Evolutionary conservation across 495 filamentous ascomycete species (phyloP).

Genomic region (Daldinia vernicosa): DNA sequence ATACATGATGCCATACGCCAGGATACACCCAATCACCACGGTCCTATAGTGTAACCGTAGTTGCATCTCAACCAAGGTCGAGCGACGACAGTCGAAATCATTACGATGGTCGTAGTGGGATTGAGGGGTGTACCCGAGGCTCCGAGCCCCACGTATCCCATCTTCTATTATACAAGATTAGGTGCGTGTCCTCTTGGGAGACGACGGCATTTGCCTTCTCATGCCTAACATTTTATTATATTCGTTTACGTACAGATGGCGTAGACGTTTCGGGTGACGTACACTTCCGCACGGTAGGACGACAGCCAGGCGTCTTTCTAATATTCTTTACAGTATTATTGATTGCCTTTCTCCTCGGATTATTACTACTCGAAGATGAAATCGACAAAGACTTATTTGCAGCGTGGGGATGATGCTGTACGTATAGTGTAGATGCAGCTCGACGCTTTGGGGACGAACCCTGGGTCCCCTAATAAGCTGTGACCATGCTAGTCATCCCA

Average conservation of each 20-base stretch:
- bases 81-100: slow-evolving; percentile 36
- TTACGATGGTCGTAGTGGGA: slow-evolving; percentile 33
- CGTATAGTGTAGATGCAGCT: slow-evolving; percentile 37
- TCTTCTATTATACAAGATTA: slow-evolving; percentile 12
- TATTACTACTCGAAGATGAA: neutral
- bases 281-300: slow-evolving; percentile 20
- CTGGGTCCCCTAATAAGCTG: slow-evolving; percentile 33
- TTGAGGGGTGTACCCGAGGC: slow-evolving; percentile 33
- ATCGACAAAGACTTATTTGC: slow-evolving; percentile 19
- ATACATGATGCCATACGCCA: slow-evolving; percentile 42
- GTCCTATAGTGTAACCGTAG: slow-evolving; percentile 30
- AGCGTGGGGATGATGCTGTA: slow-evolving; percentile 41
- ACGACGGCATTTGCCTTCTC: neutral
- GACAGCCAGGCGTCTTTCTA: slow-evolving; percentile 4
- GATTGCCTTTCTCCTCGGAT: slow-evolving; percentile 10
- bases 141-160: slow-evolving; percentile 33
- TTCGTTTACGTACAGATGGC: slow-evolving; percentile 3
- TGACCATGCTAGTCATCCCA: slow-evolving; percentile 42
- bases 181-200: neutral
- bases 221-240: slow-evolving; percentile 4
- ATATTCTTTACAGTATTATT: neutral
- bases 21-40: slow-evolving; percentile 30
- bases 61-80: slow-evolving; percentile 35
- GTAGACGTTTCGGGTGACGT: slow-evolving; percentile 5
- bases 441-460: slow-evolving; percentile 39